Conservation (phyloP, 2,329 filamentous ascomycete species). For the Diaporthe caulivora region DNA sequence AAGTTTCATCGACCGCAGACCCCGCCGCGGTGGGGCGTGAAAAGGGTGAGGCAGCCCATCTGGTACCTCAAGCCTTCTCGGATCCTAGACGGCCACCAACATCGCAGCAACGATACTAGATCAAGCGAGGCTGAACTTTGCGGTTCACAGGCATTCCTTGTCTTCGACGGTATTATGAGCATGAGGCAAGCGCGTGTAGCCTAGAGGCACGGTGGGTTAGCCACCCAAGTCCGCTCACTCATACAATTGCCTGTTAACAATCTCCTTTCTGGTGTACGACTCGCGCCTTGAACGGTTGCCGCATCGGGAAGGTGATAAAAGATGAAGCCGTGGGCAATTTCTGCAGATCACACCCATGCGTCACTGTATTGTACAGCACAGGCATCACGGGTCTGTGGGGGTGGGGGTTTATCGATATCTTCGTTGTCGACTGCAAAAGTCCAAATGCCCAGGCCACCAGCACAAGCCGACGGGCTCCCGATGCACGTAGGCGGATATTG, state of each 20-base stretch:
- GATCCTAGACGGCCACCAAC: slow-evolving; percentile 1
- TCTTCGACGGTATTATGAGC: slow-evolving; percentile 15
- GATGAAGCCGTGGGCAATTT: slow-evolving; percentile 16
- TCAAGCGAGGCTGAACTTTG: slow-evolving; percentile 26
- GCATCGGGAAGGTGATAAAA: slow-evolving; percentile 30
- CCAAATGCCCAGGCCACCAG: slow-evolving; percentile 4
- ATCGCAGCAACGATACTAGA: slow-evolving; percentile 10
- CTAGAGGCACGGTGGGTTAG: slow-evolving; percentile 18
- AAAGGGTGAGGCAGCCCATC: slow-evolving; percentile 31
- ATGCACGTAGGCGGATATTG: slow-evolving; percentile 34
- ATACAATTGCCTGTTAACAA: slow-evolving; percentile 1
- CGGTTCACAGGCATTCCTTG: slow-evolving; percentile 29
- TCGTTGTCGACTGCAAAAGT: not conserved
- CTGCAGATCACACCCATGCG: slow-evolving; percentile 28
- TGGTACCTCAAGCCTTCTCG: slow-evolving; percentile 2
- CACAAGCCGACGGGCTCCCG: slow-evolving; percentile 29
- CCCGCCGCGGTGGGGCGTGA: slow-evolving; percentile 17
- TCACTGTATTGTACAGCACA: slow-evolving; percentile 17
- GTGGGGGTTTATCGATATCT: not conserved
- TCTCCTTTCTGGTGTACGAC: slow-evolving; percentile 1
- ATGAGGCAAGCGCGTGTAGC: slow-evolving; percentile 22
- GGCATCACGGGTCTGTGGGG: slow-evolving; percentile 1
- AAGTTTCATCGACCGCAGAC: slow-evolving; percentile 11
- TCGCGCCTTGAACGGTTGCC: slow-evolving; percentile 15
- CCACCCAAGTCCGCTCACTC: not conserved